Conservation (phyloP, 2,329 filamentous ascomycete species). For the Aspergillus fumigatus region DNA sequence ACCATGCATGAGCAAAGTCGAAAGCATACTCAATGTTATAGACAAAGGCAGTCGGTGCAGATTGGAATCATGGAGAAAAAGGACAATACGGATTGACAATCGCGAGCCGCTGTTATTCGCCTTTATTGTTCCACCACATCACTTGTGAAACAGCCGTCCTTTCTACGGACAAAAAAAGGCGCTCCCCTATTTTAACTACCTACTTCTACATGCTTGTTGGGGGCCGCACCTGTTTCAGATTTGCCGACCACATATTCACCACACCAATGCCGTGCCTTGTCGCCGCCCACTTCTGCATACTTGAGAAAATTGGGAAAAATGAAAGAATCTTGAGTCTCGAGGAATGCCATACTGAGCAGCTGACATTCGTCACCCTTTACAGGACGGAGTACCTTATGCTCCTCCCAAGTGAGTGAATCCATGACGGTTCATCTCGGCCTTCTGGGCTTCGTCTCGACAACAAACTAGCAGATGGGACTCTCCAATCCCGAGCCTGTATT, state of each 20-base stretch:
- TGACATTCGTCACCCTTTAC: not conserved
- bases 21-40: not conserved
- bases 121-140: not conserved
- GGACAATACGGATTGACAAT: not conserved
- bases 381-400: not conserved
- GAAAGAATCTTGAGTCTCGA: not conserved
- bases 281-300: not conserved
- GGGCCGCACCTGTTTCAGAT: not conserved
- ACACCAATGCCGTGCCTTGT: not conserved
- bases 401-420: not conserved
- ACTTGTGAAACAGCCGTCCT: not conserved
- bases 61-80: not conserved
- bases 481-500: not conserved
- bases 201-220: not conserved
- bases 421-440: not conserved
- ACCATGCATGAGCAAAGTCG: not conserved
- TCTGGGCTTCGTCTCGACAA: not conserved
- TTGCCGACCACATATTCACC: not conserved
- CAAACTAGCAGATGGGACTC: not conserved
- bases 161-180: not conserved
- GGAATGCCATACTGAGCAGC: not conserved
- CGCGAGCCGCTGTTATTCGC: not conserved
- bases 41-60: not conserved
- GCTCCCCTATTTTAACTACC: not conserved
- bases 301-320: not conserved